Evolutionary conservation across 2,329 filamentous ascomycete genomes (phyloP).

Genomic region (Fusarium redolens): DNA sequence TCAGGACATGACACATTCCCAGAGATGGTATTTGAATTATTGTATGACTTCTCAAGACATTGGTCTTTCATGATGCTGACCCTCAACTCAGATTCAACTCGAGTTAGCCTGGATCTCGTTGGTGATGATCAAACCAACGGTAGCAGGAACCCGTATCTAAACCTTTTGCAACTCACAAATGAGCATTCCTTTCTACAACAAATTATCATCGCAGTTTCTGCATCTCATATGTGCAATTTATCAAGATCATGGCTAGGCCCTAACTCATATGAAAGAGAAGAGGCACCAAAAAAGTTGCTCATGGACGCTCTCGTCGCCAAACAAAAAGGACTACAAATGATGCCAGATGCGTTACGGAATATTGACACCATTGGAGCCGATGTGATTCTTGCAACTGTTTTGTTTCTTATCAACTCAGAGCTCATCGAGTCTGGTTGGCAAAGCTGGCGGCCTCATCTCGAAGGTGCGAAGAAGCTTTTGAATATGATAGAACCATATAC

Average conservation of each 20-base stretch:
- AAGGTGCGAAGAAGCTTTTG: slow-evolving; percentile 58
- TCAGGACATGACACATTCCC: slow-evolving; percentile 65
- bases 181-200: slow-evolving; percentile 56
- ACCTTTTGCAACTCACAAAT: slow-evolving; percentile 54
- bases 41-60: slow-evolving; percentile 43
- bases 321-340: slow-evolving; percentile 55
- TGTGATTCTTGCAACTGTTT: slow-evolving; percentile 57
- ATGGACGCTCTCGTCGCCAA: slow-evolving; percentile 59
- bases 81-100: slow-evolving; percentile 52
- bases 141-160: slow-evolving; percentile 58
- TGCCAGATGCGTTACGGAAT: slow-evolving; percentile 53
- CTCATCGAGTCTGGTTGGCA: slow-evolving; percentile 61
- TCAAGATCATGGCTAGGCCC: slow-evolving; percentile 31
- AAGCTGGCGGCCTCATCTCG: slow-evolving; percentile 59
- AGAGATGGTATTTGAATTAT: slow-evolving; percentile 55
- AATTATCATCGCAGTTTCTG: slow-evolving; percentile 60
- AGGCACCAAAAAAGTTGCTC: slow-evolving; percentile 44
- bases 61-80: slow-evolving; percentile 14
- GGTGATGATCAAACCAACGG: slow-evolving; percentile 55
- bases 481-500: slow-evolving; percentile 50
- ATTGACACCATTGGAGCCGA: slow-evolving; percentile 52
- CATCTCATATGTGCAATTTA: slow-evolving; percentile 58
- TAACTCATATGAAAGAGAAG: slow-evolving; percentile 47
- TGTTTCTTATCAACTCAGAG: slow-evolving; percentile 63
- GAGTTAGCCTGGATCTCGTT: slow-evolving; percentile 64